Percentiles rank a stretch among this genome's conserved stretches.
phyloP scores from a whole-genome alignment of 345 rosid genomes.

The Erodium maritimum region DNA sequence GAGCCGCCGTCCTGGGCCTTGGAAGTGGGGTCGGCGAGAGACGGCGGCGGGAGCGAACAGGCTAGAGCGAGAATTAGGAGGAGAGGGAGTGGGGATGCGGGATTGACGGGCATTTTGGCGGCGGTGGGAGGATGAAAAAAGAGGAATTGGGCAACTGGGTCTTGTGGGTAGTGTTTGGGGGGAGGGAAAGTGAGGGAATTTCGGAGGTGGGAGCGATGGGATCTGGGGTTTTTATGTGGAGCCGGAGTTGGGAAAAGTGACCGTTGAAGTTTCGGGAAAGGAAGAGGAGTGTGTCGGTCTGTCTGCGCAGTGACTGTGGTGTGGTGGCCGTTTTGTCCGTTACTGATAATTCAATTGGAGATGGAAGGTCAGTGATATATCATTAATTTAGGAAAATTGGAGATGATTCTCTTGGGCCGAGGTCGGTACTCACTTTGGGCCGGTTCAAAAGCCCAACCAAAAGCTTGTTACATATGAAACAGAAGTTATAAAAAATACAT shows the following conservation, averaged over 20 bases:
- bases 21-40: not conserved
- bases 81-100: not conserved
- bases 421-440: not conserved
- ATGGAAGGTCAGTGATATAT: too few species aligned
- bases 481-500: too few species aligned
- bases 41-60: constrained; percentile 4
- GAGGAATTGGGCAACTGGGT: not conserved
- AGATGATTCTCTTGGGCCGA: not conserved
- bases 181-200: not conserved
- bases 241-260: not conserved
- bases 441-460: not conserved
- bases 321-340: too few species aligned
- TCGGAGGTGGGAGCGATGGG: not conserved
- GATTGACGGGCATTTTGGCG: not conserved
- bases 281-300: too few species aligned
- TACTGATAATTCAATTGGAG: too few species aligned
- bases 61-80: constrained; percentile 1
- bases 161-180: not conserved
- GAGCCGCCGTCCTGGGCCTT: constrained; percentile 16
- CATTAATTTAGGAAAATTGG: not conserved
- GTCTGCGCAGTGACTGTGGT: too few species aligned
- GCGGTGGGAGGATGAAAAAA: too few species aligned
- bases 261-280: not conserved
- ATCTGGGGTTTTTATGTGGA: not conserved
- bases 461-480: not conserved